Evolutionary conservation across 441 rosid species (phyloP).

Genomic region (Adansonia gregorii): DNA sequence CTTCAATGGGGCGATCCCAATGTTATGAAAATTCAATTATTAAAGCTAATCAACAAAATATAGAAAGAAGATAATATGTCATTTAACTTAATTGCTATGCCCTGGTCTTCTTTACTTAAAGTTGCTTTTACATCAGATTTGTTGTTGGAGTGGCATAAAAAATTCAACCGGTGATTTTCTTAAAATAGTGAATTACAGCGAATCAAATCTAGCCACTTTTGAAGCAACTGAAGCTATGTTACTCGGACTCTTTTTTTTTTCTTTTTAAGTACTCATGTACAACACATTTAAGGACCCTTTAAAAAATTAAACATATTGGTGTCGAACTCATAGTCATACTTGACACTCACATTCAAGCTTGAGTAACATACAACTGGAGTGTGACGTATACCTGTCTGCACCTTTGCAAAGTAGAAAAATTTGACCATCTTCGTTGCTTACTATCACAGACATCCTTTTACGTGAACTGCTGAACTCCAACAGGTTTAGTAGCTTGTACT

Average conservation of each 20-base stretch:
- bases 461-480: conserved; percentile 79
- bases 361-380: not conserved
- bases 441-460: conserved; percentile 88
- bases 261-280: no score
- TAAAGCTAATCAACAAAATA: not conserved
- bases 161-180: not conserved
- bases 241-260: no score
- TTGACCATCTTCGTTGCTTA: conserved; percentile 64
- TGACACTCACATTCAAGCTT: no score
- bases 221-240: not conserved
- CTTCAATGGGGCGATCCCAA: not conserved
- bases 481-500: conserved; percentile 72
- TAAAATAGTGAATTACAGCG: not conserved
- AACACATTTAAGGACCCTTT: no score
- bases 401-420: conserved; percentile 88
- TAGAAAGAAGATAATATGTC: not conserved
- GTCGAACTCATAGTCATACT: no score
- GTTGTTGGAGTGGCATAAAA: not conserved
- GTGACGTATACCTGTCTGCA: conserved; percentile 67
- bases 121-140: not conserved
- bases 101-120: not conserved
- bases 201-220: not conserved
- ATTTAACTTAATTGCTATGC: not conserved
- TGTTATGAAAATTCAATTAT: not conserved
- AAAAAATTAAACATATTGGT: no score